These are phyloP conservation scores for Beta corolliflora DNA, from an alignment of 179 eudicot species.

Conservation along the genomic window DNA sequence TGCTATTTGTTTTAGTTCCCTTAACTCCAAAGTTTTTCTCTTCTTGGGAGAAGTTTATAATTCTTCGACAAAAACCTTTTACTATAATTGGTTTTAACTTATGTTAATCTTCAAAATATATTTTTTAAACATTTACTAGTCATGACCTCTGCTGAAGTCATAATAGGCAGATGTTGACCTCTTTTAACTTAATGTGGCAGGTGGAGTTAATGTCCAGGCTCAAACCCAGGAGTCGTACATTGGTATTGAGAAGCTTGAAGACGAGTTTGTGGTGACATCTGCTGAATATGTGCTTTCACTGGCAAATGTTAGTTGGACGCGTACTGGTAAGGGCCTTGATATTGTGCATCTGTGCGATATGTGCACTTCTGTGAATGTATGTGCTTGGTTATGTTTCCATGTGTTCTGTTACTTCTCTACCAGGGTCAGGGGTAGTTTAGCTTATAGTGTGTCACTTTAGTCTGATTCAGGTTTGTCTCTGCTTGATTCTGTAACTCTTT, in stretches of 20 bases:
- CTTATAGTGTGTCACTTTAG: neutral
- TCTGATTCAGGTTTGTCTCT: neutral
- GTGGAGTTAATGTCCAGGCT: conserved; percentile 39
- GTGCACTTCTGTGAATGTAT: neutral
- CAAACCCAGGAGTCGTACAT: conserved; percentile 50
- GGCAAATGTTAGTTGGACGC: conserved; percentile 68
- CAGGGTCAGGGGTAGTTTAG: neutral
- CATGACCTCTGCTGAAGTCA: neutral
- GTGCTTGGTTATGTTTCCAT: neutral
- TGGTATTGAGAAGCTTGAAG: conserved; percentile 80
- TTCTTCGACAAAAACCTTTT: too few species aligned
- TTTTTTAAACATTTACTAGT: neutral
- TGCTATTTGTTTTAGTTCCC: neutral
- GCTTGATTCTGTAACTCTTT: neutral
- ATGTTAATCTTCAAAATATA: too few species aligned
- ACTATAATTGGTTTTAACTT: too few species aligned
- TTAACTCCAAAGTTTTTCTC: too few species aligned
- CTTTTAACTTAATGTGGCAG: conserved; percentile 42
- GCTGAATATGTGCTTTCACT: conserved; percentile 79
- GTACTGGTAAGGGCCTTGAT: conserved; percentile 48
- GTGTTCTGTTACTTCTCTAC: neutral
- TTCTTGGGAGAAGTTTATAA: too few species aligned
- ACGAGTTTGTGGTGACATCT: conserved; percentile 80
- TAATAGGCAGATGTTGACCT: conserved; percentile 5
- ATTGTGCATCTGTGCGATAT: neutral